phyloP scores from a whole-genome alignment of 441 rosid species.

The Euphorbia schlechtendalii region DNA sequence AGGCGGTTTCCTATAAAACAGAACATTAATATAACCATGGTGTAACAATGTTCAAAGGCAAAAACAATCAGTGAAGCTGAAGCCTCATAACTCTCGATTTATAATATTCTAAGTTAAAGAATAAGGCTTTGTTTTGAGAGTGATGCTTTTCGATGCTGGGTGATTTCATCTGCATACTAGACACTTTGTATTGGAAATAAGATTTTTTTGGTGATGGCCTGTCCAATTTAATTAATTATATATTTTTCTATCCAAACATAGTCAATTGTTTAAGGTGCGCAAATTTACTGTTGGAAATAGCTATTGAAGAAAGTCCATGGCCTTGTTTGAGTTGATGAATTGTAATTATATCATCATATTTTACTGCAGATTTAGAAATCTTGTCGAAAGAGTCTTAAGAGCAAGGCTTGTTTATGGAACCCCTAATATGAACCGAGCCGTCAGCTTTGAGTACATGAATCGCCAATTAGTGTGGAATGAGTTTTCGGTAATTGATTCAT shows the following conservation, averaged over 20 bases:
- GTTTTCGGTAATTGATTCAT: slow-evolving; percentile 60
- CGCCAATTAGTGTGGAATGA: slow-evolving; percentile 98
- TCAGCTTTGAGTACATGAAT: slow-evolving; percentile 98
- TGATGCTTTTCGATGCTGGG: not conserved
- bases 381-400: slow-evolving; percentile 74
- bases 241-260: not conserved
- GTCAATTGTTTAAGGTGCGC: not conserved
- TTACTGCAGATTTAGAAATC: slow-evolving; percentile 75
- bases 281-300: not conserved
- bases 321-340: slow-evolving; percentile 5
- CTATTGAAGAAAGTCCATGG: not conserved
- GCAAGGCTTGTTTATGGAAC: slow-evolving; percentile 89
- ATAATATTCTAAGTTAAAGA: not conserved
- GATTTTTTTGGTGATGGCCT: not conserved
- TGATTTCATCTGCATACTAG: not conserved
- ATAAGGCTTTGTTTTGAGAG: not conserved
- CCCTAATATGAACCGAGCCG: slow-evolving; percentile 90
- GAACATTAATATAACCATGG: not conserved
- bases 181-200: not conserved
- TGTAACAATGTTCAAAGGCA: not conserved
- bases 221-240: not conserved
- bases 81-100: not conserved
- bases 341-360: slow-evolving; percentile 5
- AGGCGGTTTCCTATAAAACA: not conserved
- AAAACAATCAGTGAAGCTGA: not conserved